Percentiles rank a stretch among this genome's conserved stretches.
Conservation (phyloP, 2,329 filamentous ascomycete species). For the Alternaria metachromatica region DNA sequence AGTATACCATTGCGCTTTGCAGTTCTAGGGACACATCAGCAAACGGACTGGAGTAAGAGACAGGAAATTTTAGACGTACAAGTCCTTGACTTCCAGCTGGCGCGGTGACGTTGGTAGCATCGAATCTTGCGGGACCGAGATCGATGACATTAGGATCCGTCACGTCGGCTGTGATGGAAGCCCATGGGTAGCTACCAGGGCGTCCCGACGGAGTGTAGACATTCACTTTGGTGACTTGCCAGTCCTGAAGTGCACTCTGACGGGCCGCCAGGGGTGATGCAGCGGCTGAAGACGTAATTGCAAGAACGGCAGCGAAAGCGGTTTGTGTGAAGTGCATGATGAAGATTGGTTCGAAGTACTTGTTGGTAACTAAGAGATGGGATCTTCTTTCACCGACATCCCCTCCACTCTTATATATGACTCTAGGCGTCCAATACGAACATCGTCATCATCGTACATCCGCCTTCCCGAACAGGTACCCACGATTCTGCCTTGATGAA, state of each 20-base stretch:
- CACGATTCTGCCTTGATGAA: not conserved
- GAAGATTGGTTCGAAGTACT: not conserved
- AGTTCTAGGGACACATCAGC: constrained; percentile 21
- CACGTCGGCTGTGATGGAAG: constrained; percentile 28
- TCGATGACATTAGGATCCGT: constrained; percentile 36
- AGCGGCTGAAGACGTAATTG: constrained; percentile 8
- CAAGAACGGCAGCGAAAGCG: constrained; percentile 13
- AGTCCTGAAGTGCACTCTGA: constrained; percentile 24
- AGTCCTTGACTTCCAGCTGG: constrained; percentile 25
- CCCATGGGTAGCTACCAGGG: constrained; percentile 29
- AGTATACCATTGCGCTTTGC: constrained; percentile 31
- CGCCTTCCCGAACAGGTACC: not conserved
- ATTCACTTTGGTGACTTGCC: constrained; percentile 23
- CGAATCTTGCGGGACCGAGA: constrained; percentile 11
- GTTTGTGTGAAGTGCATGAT: constrained; percentile 21
- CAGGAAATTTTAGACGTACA: not conserved
- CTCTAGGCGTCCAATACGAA: constrained; percentile 3
- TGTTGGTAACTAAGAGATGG: not conserved
- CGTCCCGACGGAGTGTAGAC: constrained; percentile 21
- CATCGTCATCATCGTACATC: not conserved
- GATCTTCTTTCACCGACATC: not conserved
- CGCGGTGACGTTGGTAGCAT: constrained; percentile 15
- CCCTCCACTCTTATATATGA: not conserved
- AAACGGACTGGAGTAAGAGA: not conserved
- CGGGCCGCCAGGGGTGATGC: constrained; percentile 20